Base-by-base conservation (phyloP, 768 basidiomycete species). In the Lyophyllum atratum region DNA sequence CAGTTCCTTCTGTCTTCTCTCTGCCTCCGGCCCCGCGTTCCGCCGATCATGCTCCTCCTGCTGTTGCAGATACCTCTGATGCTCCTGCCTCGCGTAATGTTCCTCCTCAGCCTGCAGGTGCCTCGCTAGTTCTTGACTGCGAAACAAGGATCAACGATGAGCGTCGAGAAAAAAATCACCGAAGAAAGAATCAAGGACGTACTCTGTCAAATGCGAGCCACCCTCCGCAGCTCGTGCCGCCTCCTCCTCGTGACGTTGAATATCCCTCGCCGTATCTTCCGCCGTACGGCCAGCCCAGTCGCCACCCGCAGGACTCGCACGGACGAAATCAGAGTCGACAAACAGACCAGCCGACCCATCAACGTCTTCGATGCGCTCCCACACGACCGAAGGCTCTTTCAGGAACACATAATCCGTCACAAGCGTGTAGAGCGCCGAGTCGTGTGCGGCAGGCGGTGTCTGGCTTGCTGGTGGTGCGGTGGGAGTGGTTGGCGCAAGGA, bases 361-460 rank as follows among this genome's bases (percentile, higher is more conserved):
- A 28, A 95, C 81, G 65, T 96, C 95, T 63, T 91, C 92, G 26
- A 97, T 74, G 19, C 88, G 84, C 72, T 97, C 95, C 95, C 95
- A 97, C 3, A 95, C 89, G 24, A 96, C 84, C 17, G 84, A 84
- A 0, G 85, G 77, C 68, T 96, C 94, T 55, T 83, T 70, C 2
- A 87, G 72, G 69, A 97, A 94, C 17, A 86, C 84, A 39, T 90
- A 80, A 69, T 97, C 95, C 0, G 95, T 95, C 12, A 89, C 92
- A 59, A 97, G 86, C 1, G 85, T 84, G 69, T 92, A 95, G 7
- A 97, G 75, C 4, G 84, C 80, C 0, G 80, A 50, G 42, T 76
- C 62, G 24, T 52, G 57, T 34, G 21, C 28, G 14, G 11, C 48
- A 15, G 19, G 28, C 21, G 34, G 11, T 3, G 40, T 21, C 34